Evolutionary conservation across 257 asterid species (phyloP), one percentile per base, ranked within the genome.

Genomic region (Haberlea rhodopensis): DNA sequence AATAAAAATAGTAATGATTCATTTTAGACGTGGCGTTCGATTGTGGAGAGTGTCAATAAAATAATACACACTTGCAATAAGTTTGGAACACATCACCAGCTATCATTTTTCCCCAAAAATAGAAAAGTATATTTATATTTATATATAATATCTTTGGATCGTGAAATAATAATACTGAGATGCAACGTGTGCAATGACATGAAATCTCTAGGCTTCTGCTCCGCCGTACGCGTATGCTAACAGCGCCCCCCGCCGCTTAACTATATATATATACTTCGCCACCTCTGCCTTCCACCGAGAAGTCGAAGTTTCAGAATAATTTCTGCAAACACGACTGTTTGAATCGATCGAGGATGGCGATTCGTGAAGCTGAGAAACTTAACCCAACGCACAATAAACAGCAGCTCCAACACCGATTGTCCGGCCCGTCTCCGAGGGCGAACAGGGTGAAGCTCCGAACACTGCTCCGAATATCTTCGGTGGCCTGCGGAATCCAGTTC

Each of bases 401-500:
- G 11, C 53, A 27, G 2, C 48, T 11, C 29, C 21, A 52, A 53
- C 48, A 60, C 25, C 53, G 8, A 23, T 59, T 23, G 20, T 53
- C 59, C 24, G 37, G 51, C 46, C 24, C 63, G 1, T 11, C 28
- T 21, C 9, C 26, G 37, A 54, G 37, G 62, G 26, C 70, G 0
- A 24, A 65, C 10, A 31, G 82, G 25, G 88, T 81, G 43, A 76
- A 73, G 31, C 68, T 91, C 20, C 75, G 88, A 0, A 73, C 81
- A 0, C 86, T 91, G 2, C 71, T 91, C 31, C 91, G 96, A 49
- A 84, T 86, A 1, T 81, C 98, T 0, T 86, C 98, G 3, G 88
- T 91, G 7, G 95, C 96, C 1, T 74, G 95, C 65, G 98, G 98
- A 29, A 89, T 91, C n/a, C 98, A 91, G 74, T 91, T 88, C 73